A percentile compares a stretch with the other conserved stretches of the same genome.
These are phyloP conservation scores for Leccinum pachyderme DNA, from an alignment of 1,284 basidiomycete species.

Conservation along the genomic window DNA sequence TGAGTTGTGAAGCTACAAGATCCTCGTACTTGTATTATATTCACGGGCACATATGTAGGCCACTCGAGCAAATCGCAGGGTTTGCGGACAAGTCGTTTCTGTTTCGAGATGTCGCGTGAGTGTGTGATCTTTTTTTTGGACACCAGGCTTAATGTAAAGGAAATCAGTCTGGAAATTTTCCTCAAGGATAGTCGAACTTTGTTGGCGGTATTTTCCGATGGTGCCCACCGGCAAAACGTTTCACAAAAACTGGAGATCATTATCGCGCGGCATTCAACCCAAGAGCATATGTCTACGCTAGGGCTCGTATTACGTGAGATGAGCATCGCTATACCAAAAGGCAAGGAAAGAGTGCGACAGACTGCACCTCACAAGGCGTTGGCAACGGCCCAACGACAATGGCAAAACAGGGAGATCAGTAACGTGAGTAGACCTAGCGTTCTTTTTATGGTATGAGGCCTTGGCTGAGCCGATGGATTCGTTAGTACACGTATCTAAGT, in stretches of 20 bases:
- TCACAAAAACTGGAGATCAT: conserved; percentile 59
- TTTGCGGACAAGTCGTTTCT: conserved; percentile 83
- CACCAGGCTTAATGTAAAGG: neutral
- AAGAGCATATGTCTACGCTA: conserved; percentile 22
- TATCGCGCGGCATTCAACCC: conserved; percentile 37
- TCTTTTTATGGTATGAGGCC: neutral
- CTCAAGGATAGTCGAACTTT: conserved; percentile 86
- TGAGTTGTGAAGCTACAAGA: conserved; percentile 37
- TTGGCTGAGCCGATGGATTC: neutral
- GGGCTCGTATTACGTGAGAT: conserved; percentile 28
- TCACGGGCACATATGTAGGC: conserved; percentile 45
- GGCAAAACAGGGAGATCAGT: conserved; percentile 87
- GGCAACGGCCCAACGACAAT: conserved; percentile 68
- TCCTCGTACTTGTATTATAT: conserved; percentile 40
- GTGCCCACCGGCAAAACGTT: conserved; percentile 61
- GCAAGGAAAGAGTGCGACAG: conserved; percentile 36
- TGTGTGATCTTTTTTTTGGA: conserved; percentile 13
- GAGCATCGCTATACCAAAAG: conserved; percentile 36
- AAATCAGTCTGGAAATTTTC: conserved; percentile 76
- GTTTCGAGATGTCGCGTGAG: conserved; percentile 87
- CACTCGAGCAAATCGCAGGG: conserved; percentile 74
- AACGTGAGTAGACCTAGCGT: conserved; percentile 56
- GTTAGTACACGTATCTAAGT: conserved; percentile 82
- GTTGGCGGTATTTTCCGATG: conserved; percentile 75
- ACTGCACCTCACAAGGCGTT: conserved; percentile 56